phyloP scores from a whole-genome alignment of 306 rosid genomes.

The Casuarina glauca region DNA sequence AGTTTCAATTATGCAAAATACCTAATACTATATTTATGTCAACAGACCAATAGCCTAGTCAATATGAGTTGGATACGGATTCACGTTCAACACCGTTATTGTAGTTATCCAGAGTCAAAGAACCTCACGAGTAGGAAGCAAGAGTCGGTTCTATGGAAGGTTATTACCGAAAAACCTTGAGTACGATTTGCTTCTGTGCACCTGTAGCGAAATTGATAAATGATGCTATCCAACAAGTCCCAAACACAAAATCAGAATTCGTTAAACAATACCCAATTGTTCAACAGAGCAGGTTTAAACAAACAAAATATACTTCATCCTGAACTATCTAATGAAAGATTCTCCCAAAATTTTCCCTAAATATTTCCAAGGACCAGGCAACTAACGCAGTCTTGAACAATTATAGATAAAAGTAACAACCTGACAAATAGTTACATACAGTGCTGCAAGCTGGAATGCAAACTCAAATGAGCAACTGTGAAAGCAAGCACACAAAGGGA shows the following conservation, averaged over 20 bases:
- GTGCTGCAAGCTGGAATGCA: conserved; percentile 52
- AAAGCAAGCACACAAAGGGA: conserved; percentile 50
- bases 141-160: too few relatives aligned
- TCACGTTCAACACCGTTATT: too few relatives aligned
- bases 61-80: too few relatives aligned
- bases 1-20: too few relatives aligned
- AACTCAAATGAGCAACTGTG: conserved; percentile 49
- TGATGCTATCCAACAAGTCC: conserved; percentile 4
- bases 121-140: too few relatives aligned
- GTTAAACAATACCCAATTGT: conserved; percentile 45
- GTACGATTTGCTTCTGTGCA: too few relatives aligned
- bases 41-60: too few relatives aligned
- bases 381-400: conserved; percentile 46
- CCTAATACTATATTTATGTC: too few relatives aligned
- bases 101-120: too few relatives aligned
- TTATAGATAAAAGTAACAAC: conserved; percentile 45
- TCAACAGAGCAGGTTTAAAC: conserved; percentile 45
- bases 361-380: conserved; percentile 41
- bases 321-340: conserved; percentile 35
- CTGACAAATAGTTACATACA: conserved; percentile 64
- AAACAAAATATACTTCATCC: conserved; percentile 34
- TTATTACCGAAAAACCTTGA: too few relatives aligned
- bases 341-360: conserved; percentile 57
- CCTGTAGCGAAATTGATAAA: not conserved
- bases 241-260: conserved; percentile 53